Base-by-base conservation (phyloP, 1,139 yeast species). In the Saccharomyces hybrid region DNA sequence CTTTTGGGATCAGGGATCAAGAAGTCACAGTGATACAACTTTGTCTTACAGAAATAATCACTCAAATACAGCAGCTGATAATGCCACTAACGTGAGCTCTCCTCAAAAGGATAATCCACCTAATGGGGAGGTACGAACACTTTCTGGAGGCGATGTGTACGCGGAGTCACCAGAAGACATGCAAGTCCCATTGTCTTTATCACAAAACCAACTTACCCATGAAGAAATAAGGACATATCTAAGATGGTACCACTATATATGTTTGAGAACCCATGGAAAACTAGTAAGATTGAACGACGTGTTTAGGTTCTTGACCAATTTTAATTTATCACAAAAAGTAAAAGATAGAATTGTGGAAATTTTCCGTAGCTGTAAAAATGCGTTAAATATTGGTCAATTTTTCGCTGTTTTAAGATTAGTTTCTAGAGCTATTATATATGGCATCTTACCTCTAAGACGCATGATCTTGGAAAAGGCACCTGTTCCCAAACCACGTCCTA, bases 181-280 rank as follows among this genome's bases (percentile, higher is more conserved):
- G 26, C 56, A 56, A 27, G 77, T 83, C 2, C 89, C 91, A 0
- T 70, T 85, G 49, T 81, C 89, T 1, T 70, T 86, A 26, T 76
- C 84, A 0, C 78, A 82, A 0, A 80, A 78, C 52, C 87, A 85
- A 52, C 72, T 86, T 47, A 77, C 88, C 0, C 73, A 75, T 14
- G 82, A 81, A 57, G 95, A 86, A 63, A 78, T 83, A 2, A 82
- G 82, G 62, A 85, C 93, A 0, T 86, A 86, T 67, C 75, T 85
- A 67, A 72, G 93, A 61, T 86, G 95, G 95, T 86, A 85, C 65
- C 82, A 83, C 62, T 85, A 83, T 63, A 82, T 86, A 14, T 75
- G 83, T 48, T 77, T 84, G 13, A 76, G 88, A 51, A 74, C 76
- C 48, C 79, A 79, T 59, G 73, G 79, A 46, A 75, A 84, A 59